Conservation (phyloP, 805 yeast genomes). For the Priceomyces haplophilus region DNA sequence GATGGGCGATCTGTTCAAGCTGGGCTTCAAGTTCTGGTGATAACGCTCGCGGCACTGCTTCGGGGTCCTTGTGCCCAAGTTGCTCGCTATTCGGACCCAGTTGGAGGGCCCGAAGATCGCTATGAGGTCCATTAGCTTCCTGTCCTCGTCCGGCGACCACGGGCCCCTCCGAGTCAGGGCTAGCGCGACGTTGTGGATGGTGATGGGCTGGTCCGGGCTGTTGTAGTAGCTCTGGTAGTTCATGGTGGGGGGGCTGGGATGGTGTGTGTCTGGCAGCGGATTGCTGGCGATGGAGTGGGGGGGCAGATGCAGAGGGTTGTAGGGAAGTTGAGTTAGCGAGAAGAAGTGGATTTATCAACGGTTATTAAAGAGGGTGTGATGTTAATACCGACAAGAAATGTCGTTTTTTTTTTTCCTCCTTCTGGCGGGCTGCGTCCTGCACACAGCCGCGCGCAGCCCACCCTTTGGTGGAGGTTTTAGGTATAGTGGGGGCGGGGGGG, state of each 20-base stretch:
- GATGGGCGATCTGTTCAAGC: slow-evolving; percentile 77
- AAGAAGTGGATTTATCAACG: too few relatives aligned
- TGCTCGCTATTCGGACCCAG: slow-evolving; percentile 83
- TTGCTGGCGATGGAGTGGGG: too few relatives aligned
- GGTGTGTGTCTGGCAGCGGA: too few relatives aligned
- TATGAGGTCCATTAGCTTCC: slow-evolving; percentile 65
- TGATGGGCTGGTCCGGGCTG: slow-evolving; percentile 4
- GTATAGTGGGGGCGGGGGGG: too few relatives aligned
- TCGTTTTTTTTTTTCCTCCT: too few relatives aligned
- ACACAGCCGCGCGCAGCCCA: too few relatives aligned
- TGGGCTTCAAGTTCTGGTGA: slow-evolving; percentile 87
- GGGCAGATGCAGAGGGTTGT: too few relatives aligned
- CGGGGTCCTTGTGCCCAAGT: slow-evolving; percentile 74
- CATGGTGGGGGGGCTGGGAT: neutral
- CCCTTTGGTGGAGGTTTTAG: too few relatives aligned
- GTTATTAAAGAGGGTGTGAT: too few relatives aligned
- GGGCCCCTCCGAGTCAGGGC: slow-evolving; percentile 62
- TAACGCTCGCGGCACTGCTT: slow-evolving; percentile 90
- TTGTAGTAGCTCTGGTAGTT: slow-evolving; percentile 5
- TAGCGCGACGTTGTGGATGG: slow-evolving; percentile 11
- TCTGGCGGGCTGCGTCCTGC: too few relatives aligned
- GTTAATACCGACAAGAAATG: too few relatives aligned
- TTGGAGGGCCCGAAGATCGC: slow-evolving; percentile 72
- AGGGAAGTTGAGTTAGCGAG: too few relatives aligned
- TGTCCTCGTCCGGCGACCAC: slow-evolving; percentile 87